Conservation (phyloP, 768 basidiomycete species). For the Suillus lakei region DNA sequence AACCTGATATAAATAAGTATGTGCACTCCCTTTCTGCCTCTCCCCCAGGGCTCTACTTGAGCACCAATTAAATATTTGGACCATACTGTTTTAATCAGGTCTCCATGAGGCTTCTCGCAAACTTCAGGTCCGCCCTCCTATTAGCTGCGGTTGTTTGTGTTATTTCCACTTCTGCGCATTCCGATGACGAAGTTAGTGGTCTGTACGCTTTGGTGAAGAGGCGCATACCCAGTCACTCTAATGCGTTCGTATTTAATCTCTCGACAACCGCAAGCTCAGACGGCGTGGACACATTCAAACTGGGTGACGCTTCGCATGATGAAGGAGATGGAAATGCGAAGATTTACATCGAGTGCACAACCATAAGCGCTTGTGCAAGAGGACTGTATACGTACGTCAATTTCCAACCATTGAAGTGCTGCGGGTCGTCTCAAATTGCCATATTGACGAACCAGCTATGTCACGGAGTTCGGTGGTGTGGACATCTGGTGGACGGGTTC, state of each 20-base stretch:
- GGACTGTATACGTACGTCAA: slow-evolving; percentile 43
- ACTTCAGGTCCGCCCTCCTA: not conserved
- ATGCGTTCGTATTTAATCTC: slow-evolving; percentile 38
- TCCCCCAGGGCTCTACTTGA: not conserved
- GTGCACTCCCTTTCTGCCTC: not conserved
- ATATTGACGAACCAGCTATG: slow-evolving; percentile 29
- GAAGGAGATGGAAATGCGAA: slow-evolving; percentile 13
- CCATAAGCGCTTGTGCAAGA: slow-evolving; percentile 42
- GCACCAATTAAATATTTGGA: not conserved
- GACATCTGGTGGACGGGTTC: slow-evolving; percentile 52
- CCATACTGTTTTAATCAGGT: not conserved
- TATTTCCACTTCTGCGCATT: not conserved
- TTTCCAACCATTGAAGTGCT: not conserved
- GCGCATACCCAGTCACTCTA: slow-evolving; percentile 38
- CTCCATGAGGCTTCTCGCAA: slow-evolving; percentile 9
- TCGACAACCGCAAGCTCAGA: slow-evolving; percentile 19
- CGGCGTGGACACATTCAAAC: slow-evolving; percentile 34
- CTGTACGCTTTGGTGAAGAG: slow-evolving; percentile 39
- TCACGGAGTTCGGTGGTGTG: slow-evolving; percentile 40
- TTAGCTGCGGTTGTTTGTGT: not conserved
- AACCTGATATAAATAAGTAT: not conserved
- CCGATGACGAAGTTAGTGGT: slow-evolving; percentile 31
- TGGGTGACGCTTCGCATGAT: slow-evolving; percentile 30
- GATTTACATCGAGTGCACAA: slow-evolving; percentile 39
- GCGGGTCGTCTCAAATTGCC: not conserved